Conservation (phyloP, 257 asterid genomes). For the Striga asiatica region DNA sequence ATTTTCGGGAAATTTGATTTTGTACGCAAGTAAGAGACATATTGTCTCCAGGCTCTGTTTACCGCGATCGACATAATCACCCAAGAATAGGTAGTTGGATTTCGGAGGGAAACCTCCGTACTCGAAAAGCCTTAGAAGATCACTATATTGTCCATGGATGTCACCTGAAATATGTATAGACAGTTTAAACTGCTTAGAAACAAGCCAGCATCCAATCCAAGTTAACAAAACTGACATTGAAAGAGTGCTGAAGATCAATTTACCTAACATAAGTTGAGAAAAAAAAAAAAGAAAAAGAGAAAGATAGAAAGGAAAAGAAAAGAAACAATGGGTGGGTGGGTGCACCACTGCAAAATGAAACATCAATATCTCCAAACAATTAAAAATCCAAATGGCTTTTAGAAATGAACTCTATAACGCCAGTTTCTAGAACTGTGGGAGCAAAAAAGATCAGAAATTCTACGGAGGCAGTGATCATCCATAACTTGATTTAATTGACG, state of each 20-base stretch:
- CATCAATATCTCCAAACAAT: not conserved
- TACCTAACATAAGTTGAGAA: too few relatives aligned
- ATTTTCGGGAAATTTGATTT: conserved; percentile 46
- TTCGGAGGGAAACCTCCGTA: conserved; percentile 50
- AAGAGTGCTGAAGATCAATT: too few relatives aligned
- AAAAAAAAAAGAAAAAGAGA: too few relatives aligned
- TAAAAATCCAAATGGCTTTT: not conserved
- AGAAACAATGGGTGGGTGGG: too few relatives aligned
- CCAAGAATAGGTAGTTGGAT: conserved; percentile 49
- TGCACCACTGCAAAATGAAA: not conserved
- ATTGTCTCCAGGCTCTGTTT: conserved; percentile 50
- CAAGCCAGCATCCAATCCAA: not conserved
- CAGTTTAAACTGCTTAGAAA: too few relatives aligned
- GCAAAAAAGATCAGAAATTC: too few relatives aligned
- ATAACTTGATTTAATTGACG: too few relatives aligned
- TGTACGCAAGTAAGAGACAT: conserved; percentile 51
- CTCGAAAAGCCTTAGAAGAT: conserved; percentile 53
- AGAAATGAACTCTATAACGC: not conserved
- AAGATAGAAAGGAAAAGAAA: too few relatives aligned
- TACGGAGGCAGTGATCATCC: too few relatives aligned
- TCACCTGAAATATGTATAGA: conserved; percentile 29
- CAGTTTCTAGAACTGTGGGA: not conserved
- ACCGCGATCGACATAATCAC: conserved; percentile 55
- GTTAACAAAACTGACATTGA: not conserved
- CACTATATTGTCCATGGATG: conserved; percentile 55